Evolutionary conservation across 192 early-diverging fungal species (phyloP), one percentile per base, ranked within the genome.

Genomic region (Fimicolochytrium jonesii): DNA sequence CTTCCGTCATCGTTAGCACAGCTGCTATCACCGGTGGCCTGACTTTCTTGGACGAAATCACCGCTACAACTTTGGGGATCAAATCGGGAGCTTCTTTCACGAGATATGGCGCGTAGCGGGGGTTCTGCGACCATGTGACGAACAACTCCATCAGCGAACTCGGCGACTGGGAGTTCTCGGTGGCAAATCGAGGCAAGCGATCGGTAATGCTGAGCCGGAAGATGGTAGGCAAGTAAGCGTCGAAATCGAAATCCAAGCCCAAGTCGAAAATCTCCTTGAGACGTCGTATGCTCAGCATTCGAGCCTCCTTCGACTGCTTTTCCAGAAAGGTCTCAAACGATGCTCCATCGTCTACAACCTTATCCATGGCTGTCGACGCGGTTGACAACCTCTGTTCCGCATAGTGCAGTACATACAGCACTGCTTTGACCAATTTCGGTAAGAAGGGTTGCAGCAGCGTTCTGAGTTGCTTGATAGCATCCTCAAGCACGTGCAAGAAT

Each of bases 141-240:
- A 99, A 76, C 35, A 98, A 70, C 55, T 86, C 78, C 73, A 96
- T 74, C 23, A 95, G 69, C 0, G 86, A 76, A 1, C 89, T 92
- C 2, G 92, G 83, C 37, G 86, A 81, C 69, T 98, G 94, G 4
- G 93, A 93, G 66, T 91, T 93, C 67, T 99, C 97, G 17, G 65
- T 64, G 28, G 75, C 77, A 22, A 98, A 77, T 15, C 72, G 81
- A 25, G 80, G 70, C 15, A 99, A 68, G 23, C 92, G 83, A 11
- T 82, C 74, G 39, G 82, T 71, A 25, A 99, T 79, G 37, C 87
- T 86, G 0, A 79, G 70, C 15, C 74, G 55, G 56, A 84, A 97
- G 68, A 98, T 87, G 37, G 80, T 80, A 11, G 79, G 73, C 15
- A 95, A 69, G 59, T 90, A 94, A 5, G 88, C 81, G 1, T 51